phyloP scores from a whole-genome alignment of 352 stramenopile genomes.

The Globisporangium irregulare region DNA sequence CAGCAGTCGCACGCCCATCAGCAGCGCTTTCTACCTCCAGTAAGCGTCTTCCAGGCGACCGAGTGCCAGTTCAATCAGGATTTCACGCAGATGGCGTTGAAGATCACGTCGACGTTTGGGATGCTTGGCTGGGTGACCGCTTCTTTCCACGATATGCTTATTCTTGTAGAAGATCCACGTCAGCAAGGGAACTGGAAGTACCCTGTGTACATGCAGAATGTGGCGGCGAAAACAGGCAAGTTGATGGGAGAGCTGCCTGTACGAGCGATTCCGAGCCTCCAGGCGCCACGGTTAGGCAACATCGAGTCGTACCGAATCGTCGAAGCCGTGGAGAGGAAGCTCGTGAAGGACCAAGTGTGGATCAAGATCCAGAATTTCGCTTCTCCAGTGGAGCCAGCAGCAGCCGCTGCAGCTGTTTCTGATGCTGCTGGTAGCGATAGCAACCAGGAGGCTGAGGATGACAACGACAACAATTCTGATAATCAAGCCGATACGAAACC shows the following conservation, averaged over 20 bases:
- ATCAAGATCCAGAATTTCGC: slow-evolving; percentile 35
- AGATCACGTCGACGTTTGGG: slow-evolving; percentile 62
- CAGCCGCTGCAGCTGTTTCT: slow-evolving; percentile 6
- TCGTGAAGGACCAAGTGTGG: slow-evolving; percentile 77
- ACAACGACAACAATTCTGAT: slow-evolving; percentile 16
- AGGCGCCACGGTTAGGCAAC: slow-evolving; percentile 48
- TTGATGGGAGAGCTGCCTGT: slow-evolving; percentile 61
- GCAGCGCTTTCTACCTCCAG: slow-evolving; percentile 52
- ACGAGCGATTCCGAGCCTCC: slow-evolving; percentile 56
- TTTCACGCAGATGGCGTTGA: slow-evolving; percentile 63
- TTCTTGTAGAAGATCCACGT: slow-evolving; percentile 55
- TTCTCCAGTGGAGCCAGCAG: slow-evolving; percentile 13
- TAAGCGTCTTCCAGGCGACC: slow-evolving; percentile 67
- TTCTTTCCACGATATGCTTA: slow-evolving; percentile 47
- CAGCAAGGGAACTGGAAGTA: slow-evolving; percentile 20
- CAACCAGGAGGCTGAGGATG: slow-evolving; percentile 17
- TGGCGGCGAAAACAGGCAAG: slow-evolving; percentile 51
- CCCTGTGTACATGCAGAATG: slow-evolving; percentile 64
- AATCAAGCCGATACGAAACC: slow-evolving; percentile 9
- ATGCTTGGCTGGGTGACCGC: slow-evolving; percentile 65
- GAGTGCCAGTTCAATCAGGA: slow-evolving; percentile 70
- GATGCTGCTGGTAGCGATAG: neutral
- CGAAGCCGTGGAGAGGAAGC: slow-evolving; percentile 53
- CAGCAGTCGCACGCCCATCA: slow-evolving; percentile 18
- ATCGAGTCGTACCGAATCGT: slow-evolving; percentile 58